Percentiles rank a stretch among this genome's conserved stretches.
Conservation (phyloP, 805 yeast genomes). For the Lipomyces starkeyi region DNA sequence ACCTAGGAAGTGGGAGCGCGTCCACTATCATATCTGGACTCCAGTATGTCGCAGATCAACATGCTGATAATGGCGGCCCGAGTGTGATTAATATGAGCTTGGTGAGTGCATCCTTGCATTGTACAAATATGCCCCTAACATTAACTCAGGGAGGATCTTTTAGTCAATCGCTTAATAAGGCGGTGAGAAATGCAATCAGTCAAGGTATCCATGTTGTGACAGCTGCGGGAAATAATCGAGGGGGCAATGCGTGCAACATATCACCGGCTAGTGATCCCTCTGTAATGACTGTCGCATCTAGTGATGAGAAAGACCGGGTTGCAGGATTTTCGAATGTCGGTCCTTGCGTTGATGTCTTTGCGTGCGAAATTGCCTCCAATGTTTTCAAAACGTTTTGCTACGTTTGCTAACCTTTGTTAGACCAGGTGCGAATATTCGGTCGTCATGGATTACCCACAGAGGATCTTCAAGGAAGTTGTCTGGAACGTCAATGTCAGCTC, state of each 20-base stretch:
- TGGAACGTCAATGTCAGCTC: conserved; percentile 98
- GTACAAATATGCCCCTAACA: neutral
- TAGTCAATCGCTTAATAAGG: conserved; percentile 75
- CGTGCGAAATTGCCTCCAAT: conserved; percentile 60
- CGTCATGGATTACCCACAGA: conserved; percentile 48
- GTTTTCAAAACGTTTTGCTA: conserved; percentile 45
- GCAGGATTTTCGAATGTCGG: conserved; percentile 34
- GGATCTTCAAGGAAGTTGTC: conserved; percentile 23
- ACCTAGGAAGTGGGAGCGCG: conserved; percentile 83
- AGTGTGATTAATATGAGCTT: conserved; percentile 73
- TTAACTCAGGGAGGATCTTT: conserved; percentile 24
- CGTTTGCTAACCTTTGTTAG: conserved; percentile 52
- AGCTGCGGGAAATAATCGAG: conserved; percentile 90
- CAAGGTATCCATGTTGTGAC: conserved; percentile 91
- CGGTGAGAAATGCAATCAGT: conserved; percentile 86
- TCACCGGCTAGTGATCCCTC: conserved; percentile 94
- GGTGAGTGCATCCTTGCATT: conserved; percentile 60
- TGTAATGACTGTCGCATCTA: conserved; percentile 58
- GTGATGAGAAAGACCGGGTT: conserved; percentile 17
- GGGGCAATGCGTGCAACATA: conserved; percentile 87
- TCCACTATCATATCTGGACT: conserved; percentile 85
- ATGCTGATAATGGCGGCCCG: conserved; percentile 44
- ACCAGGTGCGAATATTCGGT: conserved; percentile 75
- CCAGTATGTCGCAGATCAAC: conserved; percentile 80
- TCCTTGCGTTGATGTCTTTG: conserved; percentile 38